A percentile compares a stretch with the other conserved stretches of the same genome.
phyloP scores from a whole-genome alignment of 192 early-diverging fungal genomes.

The Geranomyces michiganensis region DNA sequence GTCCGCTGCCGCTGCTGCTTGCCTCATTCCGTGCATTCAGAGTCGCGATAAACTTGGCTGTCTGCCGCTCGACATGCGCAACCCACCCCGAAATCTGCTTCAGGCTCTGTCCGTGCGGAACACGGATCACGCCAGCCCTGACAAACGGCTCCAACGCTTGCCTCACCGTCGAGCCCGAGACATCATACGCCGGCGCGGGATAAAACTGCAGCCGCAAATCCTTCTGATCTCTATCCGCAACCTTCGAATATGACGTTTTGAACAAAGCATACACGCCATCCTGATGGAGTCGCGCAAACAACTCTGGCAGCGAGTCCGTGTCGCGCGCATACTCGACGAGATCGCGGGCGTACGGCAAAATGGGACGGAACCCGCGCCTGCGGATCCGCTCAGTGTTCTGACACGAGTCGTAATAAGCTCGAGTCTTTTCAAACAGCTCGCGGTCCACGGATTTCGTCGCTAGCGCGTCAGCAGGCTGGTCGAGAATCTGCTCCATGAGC shows the following conservation, averaged over 20 bases:
- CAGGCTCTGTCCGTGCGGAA: slow-evolving; percentile 9
- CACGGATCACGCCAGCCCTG: slow-evolving; percentile 11
- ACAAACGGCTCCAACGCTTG: slow-evolving; percentile 35
- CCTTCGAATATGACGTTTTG: slow-evolving; percentile 37
- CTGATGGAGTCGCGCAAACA: slow-evolving; percentile 37
- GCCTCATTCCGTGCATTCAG: slow-evolving; percentile 17
- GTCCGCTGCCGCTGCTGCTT: not conserved
- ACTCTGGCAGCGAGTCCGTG: slow-evolving; percentile 17
- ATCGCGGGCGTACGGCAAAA: slow-evolving; percentile 24
- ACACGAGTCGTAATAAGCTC: slow-evolving; percentile 49
- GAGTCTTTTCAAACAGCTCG: slow-evolving; percentile 35
- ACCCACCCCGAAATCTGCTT: slow-evolving; percentile 33
- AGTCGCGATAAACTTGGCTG: slow-evolving; percentile 29
- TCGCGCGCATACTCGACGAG: slow-evolving; percentile 23
- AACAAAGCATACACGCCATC: slow-evolving; percentile 41
- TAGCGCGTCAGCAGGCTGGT: slow-evolving; percentile 27
- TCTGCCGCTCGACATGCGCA: slow-evolving; percentile 24
- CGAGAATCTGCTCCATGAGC: slow-evolving; percentile 42
- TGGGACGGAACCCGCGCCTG: slow-evolving; percentile 40
- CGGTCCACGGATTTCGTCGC: slow-evolving; percentile 25
- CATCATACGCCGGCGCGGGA: slow-evolving; percentile 42
- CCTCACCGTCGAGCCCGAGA: slow-evolving; percentile 14
- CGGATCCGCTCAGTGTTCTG: slow-evolving; percentile 28
- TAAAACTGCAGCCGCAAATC: slow-evolving; percentile 42
- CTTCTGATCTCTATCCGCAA: slow-evolving; percentile 18